Percentiles rank a stretch among this genome's conserved stretches.
Evolutionary conservation across 2,329 filamentous ascomycete genomes (phyloP).

Genomic region (Colletotrichum paranaense): DNA sequence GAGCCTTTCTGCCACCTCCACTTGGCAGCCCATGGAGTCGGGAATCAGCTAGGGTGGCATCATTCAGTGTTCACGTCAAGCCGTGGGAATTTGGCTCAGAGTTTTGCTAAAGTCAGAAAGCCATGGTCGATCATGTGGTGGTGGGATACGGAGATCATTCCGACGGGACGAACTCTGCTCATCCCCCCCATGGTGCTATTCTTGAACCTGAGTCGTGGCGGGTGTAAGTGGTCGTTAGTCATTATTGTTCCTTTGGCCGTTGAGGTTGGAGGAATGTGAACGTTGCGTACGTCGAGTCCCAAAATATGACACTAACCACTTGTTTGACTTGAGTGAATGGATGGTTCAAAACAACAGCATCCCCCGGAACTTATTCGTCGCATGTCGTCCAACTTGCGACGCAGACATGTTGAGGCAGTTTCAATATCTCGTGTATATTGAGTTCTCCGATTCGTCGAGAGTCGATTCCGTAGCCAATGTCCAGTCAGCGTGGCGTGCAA

Average conservation of each 20-base stretch:
- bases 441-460: neutral
- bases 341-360: neutral
- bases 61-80: neutral
- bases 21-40: neutral
- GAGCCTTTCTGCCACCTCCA: neutral
- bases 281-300: neutral
- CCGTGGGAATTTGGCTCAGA: neutral
- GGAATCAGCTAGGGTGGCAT: neutral
- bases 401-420: constrained; percentile 10
- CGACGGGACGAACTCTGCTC: constrained; percentile 29
- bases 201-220: neutral
- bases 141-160: neutral
- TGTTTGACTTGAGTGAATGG: neutral
- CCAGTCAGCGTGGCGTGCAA: neutral
- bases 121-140: neutral
- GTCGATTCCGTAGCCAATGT: neutral
- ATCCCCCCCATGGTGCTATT: neutral
- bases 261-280: neutral
- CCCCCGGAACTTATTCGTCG: constrained; percentile 15
- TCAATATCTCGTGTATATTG: constrained; percentile 1
- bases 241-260: neutral
- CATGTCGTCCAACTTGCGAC: constrained; percentile 21
- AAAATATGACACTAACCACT: neutral
- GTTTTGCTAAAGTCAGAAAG: neutral
- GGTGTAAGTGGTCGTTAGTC: neutral